Evolutionary conservation across 1,284 basidiomycete species (phyloP).

Genomic region (Cerrena zonata): DNA sequence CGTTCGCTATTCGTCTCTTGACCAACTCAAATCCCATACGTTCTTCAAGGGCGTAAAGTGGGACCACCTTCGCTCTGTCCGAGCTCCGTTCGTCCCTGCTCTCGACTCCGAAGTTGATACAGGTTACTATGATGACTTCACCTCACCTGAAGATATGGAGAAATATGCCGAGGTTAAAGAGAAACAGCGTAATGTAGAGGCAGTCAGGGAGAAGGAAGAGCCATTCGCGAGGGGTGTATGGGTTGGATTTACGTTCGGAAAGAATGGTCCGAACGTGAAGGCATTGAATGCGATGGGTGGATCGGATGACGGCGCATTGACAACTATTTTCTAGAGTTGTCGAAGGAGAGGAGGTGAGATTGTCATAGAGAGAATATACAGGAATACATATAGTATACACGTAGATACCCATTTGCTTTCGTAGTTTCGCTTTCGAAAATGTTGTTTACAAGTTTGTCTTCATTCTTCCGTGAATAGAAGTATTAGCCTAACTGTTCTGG

Average conservation of each 20-base stretch:
- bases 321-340: conserved; percentile 58
- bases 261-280: conserved; percentile 61
- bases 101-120: conserved; percentile 94
- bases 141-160: conserved; percentile 89
- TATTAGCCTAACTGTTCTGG: no score
- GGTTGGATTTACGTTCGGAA: conserved; percentile 97
- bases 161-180: conserved; percentile 98
- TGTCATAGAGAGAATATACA: no score
- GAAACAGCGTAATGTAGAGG: conserved; percentile 92
- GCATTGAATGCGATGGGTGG: conserved; percentile 23
- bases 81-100: conserved; percentile 93
- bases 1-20: conserved; percentile 70
- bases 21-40: conserved; percentile 72
- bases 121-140: conserved; percentile 98
- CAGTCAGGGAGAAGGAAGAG: conserved; percentile 83
- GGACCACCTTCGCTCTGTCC: conserved; percentile 69
- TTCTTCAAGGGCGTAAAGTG: conserved; percentile 82
- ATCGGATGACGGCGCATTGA: conserved; percentile 37
- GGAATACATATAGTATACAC: no score
- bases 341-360: no score
- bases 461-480: no score
- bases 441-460: no score
- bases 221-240: conserved; percentile 74
- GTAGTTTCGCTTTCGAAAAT: no score
- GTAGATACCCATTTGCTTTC: no score